Evolutionary conservation across 2,329 filamentous ascomycete species (phyloP), one percentile per base, ranked within the genome.

Genomic region (Fusarium continuum): DNA sequence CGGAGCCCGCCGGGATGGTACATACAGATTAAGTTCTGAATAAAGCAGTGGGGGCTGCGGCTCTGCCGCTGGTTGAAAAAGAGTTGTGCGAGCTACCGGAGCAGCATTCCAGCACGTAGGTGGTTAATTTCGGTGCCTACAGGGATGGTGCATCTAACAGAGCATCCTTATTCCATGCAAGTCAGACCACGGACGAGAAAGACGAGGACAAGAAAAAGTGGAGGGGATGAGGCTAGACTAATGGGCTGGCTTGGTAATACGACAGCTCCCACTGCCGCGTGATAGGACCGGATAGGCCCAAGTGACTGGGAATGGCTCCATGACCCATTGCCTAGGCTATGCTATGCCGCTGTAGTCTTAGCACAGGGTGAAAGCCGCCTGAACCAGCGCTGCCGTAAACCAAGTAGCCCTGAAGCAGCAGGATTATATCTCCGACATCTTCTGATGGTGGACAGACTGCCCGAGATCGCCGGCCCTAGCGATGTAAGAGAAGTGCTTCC

Each of bases 171-270:
- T 44, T 44, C 39, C 39, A 52, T 34, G 4, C 36, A 61, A 26
- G 36, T 61, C 57, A 55, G 36, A 22, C 57, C 57, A 55, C 16
- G 2, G 6, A 34, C 10, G 11, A 41, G 38, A 32, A 31, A 13
- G 29, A 34, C 31, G 9, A 29, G n/a, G 8, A 16, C 22, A 19
- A 13, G 22, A 47, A 17, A 16, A 23, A 50, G 26, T 26, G 32
- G 45, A 46, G 4, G 28, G 7, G 14, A 10, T n/a, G 31, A 51
- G 14, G 47, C 40, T 32, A 25, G 31, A n/a, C 22, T 22, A 46
- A 13, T 20, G 26, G 22, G 35, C 35, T n/a, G n/a, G 50, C 50
- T 48, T 54, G 50, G 34, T 48, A 54, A 54, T 40, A 23, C 38
- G 35, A 17, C 26, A 41, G n/a, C 10, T 13, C 13, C 16, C 16